Percentiles rank a stretch among this genome's conserved stretches.
phyloP scores from a whole-genome alignment of 1,284 basidiomycete species.

The Malassezia furfur region DNA sequence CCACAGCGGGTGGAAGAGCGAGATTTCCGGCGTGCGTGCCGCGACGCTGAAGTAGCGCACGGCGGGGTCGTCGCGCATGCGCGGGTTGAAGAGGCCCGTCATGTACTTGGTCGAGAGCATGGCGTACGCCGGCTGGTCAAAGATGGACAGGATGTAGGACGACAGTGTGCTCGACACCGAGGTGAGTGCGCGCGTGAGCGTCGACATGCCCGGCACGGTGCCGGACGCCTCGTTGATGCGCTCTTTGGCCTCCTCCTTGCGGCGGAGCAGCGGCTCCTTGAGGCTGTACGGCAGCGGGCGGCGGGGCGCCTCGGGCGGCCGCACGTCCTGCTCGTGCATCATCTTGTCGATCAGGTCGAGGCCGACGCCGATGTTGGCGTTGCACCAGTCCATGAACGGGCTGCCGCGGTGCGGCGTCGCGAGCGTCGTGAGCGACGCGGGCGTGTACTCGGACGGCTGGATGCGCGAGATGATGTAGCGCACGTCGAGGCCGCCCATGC shows the following conservation, averaged over 20 bases:
- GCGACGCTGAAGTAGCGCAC: constrained; percentile 90
- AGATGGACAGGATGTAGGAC: constrained; percentile 73
- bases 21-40: constrained; percentile 63
- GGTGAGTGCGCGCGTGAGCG: constrained; percentile 23
- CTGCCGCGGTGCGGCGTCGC: constrained; percentile 90
- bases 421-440: constrained; percentile 78
- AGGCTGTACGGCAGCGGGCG: constrained; percentile 24
- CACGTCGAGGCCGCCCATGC: constrained; percentile 59
- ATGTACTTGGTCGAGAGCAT: constrained; percentile 84
- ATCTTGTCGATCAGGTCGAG: constrained; percentile 40
- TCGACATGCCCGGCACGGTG: not conserved
- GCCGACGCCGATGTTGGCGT: constrained; percentile 45
- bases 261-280: constrained; percentile 38
- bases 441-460: constrained; percentile 68
- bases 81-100: constrained; percentile 77
- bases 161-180: constrained; percentile 70
- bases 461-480: constrained; percentile 80
- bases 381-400: constrained; percentile 99
- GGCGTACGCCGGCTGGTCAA: constrained; percentile 94
- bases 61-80: constrained; percentile 67
- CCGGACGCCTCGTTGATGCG: not conserved
- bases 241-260: constrained; percentile 18
- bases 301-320: constrained; percentile 1
- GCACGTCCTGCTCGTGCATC: constrained; percentile 25
- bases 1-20: constrained; percentile 89